Conservation (phyloP, 2,329 filamentous ascomycete species). For the Pyrenophora tritici-repentis region DNA sequence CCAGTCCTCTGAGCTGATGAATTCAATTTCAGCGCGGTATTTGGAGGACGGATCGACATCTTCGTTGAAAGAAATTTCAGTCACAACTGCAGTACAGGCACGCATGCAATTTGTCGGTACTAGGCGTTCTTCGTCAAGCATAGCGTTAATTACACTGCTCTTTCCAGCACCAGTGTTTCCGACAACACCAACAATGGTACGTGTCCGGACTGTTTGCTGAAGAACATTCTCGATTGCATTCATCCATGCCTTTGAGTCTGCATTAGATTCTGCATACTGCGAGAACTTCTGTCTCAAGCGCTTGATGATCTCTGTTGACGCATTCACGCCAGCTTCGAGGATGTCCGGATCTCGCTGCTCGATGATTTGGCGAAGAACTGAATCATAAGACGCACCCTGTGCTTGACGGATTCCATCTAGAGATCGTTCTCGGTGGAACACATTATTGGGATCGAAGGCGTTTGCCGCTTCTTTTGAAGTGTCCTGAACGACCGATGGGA, state of each 20-base stretch:
- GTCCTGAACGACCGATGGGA: no score
- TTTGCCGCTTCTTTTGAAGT: no score
- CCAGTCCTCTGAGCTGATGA: conserved; percentile 61
- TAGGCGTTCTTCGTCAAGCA: conserved; percentile 65
- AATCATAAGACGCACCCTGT: conserved; percentile 12
- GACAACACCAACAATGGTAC: conserved; percentile 62
- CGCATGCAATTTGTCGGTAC: conserved; percentile 63
- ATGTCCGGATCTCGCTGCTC: conserved; percentile 38
- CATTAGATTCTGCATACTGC: conserved; percentile 15
- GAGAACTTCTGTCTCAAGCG: conserved; percentile 41
- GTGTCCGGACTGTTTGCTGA: conserved; percentile 47
- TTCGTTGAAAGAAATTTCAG: conserved; percentile 63
- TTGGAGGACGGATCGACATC: conserved; percentile 43
- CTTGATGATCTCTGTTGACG: conserved; percentile 46
- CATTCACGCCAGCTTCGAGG: conserved; percentile 49
- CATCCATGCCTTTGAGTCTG: conserved; percentile 50
- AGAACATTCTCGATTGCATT: conserved; percentile 50
- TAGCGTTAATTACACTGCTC: conserved; percentile 65
- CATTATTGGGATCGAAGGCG: not conserved
- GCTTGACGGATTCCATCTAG: conserved; percentile 4
- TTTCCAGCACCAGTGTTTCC: conserved; percentile 68
- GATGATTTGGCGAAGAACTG: conserved; percentile 41
- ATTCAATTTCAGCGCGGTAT: conserved; percentile 64
- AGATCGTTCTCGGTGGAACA: conserved; percentile 25
- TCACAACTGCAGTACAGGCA: conserved; percentile 66